These are phyloP conservation scores for Starmerella ratchasimensis DNA, from an alignment of 805 yeast genomes.

Conservation along the genomic window DNA sequence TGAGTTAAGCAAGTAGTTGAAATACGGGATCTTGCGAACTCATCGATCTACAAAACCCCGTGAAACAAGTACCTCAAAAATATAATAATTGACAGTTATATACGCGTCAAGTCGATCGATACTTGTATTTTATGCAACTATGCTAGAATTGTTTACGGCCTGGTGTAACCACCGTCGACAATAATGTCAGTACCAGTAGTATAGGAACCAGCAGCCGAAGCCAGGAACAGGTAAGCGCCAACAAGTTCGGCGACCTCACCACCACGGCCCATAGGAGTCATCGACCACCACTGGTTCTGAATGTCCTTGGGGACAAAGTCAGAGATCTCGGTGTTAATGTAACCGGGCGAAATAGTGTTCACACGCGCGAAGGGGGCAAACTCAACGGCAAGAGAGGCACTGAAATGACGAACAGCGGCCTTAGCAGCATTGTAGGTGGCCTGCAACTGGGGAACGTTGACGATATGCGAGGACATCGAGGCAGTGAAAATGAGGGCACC, in stretches of 20 bases:
- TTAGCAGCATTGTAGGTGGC: slow-evolving; percentile 77
- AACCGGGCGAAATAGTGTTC: slow-evolving; percentile 76
- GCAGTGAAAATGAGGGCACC: slow-evolving; percentile 80
- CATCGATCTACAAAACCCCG: no score
- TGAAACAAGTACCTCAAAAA: no score
- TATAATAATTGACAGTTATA: no score
- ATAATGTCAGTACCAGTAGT: slow-evolving; percentile 65
- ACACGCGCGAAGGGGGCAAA: slow-evolving; percentile 85
- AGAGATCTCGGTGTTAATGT: slow-evolving; percentile 58
- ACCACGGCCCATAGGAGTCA: slow-evolving; percentile 45
- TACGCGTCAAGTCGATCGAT: no score
- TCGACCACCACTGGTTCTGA: slow-evolving; percentile 36
- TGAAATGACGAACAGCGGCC: slow-evolving; percentile 68
- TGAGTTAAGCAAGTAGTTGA: no score
- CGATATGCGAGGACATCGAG: slow-evolving; percentile 81
- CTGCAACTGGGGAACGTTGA: slow-evolving; percentile 75
- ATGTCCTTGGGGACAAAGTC: slow-evolving; percentile 35
- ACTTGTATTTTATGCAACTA: no score
- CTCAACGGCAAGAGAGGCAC: slow-evolving; percentile 69
- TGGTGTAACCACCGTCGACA: slow-evolving; percentile 68
- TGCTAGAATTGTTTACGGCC: slow-evolving; percentile 26
- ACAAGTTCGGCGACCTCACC: slow-evolving; percentile 59
- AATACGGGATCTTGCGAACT: no score
- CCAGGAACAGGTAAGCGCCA: slow-evolving; percentile 69
- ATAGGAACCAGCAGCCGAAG: slow-evolving; percentile 66